phyloP scores from a whole-genome alignment of 345 rosid species.

The Gossypium stocksii region DNA sequence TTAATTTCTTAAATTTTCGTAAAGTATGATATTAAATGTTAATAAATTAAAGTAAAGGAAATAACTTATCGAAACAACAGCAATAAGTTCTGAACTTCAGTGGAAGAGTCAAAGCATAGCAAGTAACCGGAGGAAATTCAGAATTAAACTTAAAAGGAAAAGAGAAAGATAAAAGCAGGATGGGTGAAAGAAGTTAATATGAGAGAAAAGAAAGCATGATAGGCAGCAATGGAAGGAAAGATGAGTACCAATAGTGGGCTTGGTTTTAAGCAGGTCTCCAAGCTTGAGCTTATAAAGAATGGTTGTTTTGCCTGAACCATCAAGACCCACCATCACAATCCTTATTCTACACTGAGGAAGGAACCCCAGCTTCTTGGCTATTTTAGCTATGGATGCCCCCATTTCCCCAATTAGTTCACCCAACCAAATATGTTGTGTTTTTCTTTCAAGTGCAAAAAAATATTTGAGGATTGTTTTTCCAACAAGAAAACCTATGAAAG shows the following conservation, averaged over 20 bases:
- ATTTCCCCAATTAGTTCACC: neutral
- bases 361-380: constrained; percentile 5
- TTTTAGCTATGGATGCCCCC: neutral
- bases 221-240: neutral
- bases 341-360: constrained; percentile 6
- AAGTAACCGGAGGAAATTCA: too few relatives aligned
- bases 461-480: neutral
- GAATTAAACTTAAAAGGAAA: too few relatives aligned
- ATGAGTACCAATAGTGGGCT: constrained; percentile 54
- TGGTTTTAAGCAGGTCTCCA: constrained; percentile 53
- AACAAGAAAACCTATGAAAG: neutral
- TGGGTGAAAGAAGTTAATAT: neutral
- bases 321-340: constrained; percentile 59
- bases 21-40: neutral
- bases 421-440: neutral
- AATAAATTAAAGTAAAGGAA: too few relatives aligned
- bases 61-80: neutral
- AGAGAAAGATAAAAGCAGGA: neutral
- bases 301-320: constrained; percentile 68
- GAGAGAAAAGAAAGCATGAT: neutral
- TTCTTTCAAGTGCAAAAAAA: too few relatives aligned
- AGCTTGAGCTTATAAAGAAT: constrained; percentile 66
- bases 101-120: too few relatives aligned
- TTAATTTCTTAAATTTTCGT: too few relatives aligned
- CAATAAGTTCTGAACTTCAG: too few relatives aligned